Conservation (phyloP, 1,139 yeast species). For the Geotrichum carabidarum region DNA sequence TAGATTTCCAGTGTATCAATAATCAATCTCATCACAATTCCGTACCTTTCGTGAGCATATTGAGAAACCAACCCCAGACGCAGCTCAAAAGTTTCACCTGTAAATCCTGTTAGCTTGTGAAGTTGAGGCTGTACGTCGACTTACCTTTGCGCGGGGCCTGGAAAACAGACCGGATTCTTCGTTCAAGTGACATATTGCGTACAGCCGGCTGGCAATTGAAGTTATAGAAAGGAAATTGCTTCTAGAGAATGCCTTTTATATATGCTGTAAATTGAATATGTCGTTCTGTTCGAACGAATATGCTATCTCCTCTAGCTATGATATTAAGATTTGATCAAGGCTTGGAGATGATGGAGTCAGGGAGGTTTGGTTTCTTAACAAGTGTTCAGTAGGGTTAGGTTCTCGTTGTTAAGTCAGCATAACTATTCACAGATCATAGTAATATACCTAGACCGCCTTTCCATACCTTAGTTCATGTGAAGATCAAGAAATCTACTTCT, state of each 20-base stretch:
- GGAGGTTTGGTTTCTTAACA: slow-evolving; percentile 14
- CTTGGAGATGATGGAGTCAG: background rate
- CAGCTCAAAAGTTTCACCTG: slow-evolving; percentile 83
- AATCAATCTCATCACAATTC: background rate
- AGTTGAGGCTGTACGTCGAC: slow-evolving; percentile 5
- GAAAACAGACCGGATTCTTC: slow-evolving; percentile 50
- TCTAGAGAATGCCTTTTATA: background rate
- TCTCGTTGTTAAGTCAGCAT: too few relatives aligned
- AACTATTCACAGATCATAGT: too few relatives aligned
- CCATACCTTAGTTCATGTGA: too few relatives aligned
- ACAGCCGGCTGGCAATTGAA: slow-evolving; percentile 3
- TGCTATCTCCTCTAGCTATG: background rate
- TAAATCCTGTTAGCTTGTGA: slow-evolving; percentile 19
- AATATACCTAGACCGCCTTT: too few relatives aligned
- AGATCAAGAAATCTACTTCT: too few relatives aligned
- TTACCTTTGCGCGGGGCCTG: slow-evolving; percentile 54
- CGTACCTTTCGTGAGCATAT: slow-evolving; percentile 54
- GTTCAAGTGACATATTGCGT: slow-evolving; percentile 36
- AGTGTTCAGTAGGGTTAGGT: slow-evolving; percentile 19
- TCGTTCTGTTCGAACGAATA: slow-evolving; percentile 5
- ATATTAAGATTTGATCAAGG: background rate
- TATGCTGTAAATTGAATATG: background rate
- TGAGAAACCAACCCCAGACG: slow-evolving; percentile 89
- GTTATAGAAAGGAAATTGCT: background rate
- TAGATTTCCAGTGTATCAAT: background rate